Percentiles rank a stretch among this genome's conserved stretches.
Conservation (phyloP, 2,329 filamentous ascomycete species). For the Verticillium tricorpus region DNA sequence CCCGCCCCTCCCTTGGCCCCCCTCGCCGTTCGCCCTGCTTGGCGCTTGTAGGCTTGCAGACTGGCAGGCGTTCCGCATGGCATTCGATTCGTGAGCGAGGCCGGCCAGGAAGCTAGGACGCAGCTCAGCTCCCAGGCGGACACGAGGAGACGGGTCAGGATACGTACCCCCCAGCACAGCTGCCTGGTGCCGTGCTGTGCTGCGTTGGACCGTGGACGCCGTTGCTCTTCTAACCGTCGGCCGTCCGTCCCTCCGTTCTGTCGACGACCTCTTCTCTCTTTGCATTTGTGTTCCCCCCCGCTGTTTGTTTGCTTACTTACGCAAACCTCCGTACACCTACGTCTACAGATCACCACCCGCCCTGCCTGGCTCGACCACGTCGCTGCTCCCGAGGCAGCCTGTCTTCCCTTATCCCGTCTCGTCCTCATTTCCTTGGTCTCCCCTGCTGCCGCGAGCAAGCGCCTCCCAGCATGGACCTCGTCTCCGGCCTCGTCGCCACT, state of each 20-base stretch:
- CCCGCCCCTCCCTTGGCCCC: neutral
- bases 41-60: neutral
- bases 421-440: neutral
- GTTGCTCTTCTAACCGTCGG: neutral
- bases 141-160: neutral
- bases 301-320: neutral
- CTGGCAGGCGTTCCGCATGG: neutral
- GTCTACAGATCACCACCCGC: neutral
- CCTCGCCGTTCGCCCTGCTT: neutral
- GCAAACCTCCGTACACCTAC: neutral
- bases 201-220: neutral
- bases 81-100: neutral
- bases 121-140: slow-evolving; percentile 1
- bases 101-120: neutral
- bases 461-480: slow-evolving; percentile 30
- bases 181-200: neutral
- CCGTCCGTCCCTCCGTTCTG: neutral
- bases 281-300: neutral
- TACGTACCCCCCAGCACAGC: neutral
- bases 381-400: neutral
- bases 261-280: neutral
- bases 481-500: slow-evolving; percentile 39
- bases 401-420: neutral
- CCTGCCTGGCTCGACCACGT: neutral
- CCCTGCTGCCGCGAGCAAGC: neutral